Evolutionary conservation across 768 basidiomycete species (phyloP), one percentile per base, ranked within the genome.

Genomic region (Tylopilus sp.): DNA sequence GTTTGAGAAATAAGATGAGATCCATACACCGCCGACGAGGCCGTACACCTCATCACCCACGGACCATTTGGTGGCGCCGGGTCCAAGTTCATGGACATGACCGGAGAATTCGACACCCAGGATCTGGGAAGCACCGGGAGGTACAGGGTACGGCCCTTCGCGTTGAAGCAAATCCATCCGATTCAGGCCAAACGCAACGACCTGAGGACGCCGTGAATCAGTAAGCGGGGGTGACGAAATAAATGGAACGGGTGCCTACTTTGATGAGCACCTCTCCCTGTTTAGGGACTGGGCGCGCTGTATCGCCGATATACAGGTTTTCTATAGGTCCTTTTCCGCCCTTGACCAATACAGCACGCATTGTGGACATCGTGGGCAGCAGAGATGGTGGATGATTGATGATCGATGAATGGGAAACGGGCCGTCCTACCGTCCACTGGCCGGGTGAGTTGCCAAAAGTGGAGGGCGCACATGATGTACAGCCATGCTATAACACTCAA

Each of bases 91-190:
- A 33, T 75, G 70, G 43, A 92, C 75, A 3, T 62, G 65, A 6
- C 91, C 89, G 21, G 91, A 82, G 65, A 95, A 95, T 68, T 95
- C 94, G 40, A 93, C 88, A 4, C 94, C 92, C 9, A 95, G 76
- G 63, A 94, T 85, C 7, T 75, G 69, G 31, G 86, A 84, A 18
- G 82, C 79, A 38, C 85, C 86, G n/a, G 83, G 76, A 26, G 92
- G 91, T n/a, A 78, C 70, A 17, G 88, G 85, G 65, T 93, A 93
- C n/a, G 65, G 60, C 1, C 86, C 88, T 62, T 83, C 75, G 6
- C 86, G 80, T 66, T 91, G 92, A 6, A 57, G 46, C 48, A 91
- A 75, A 62, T 95, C 92, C 91, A 91, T 85, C 26, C 93, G 79
- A 69, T 95, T 95, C 52, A 95, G 69, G n/a, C 91, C 90, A 65